Evolutionary conservation across 2,329 filamentous ascomycete genomes (phyloP).

Genomic region (Cordyceps fumosorosea): DNA sequence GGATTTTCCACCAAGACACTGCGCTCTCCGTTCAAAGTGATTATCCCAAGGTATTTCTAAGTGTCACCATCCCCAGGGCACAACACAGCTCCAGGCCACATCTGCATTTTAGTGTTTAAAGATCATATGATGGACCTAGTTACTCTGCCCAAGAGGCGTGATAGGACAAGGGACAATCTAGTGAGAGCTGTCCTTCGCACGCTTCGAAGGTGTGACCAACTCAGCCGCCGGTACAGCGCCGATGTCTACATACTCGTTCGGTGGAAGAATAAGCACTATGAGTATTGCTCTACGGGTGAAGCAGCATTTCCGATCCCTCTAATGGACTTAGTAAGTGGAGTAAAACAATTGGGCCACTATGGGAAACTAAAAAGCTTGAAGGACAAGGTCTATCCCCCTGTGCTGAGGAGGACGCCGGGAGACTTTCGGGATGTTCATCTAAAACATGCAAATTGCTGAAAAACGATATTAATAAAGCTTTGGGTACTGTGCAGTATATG

Average conservation of each 20-base stretch:
- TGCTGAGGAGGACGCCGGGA: neutral
- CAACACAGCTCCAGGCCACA: neutral
- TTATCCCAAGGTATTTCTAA: neutral
- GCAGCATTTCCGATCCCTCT: neutral
- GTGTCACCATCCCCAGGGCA: neutral
- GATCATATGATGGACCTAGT: neutral
- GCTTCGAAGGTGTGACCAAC: neutral
- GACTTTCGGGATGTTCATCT: neutral
- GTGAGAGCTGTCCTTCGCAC: conserved; percentile 3
- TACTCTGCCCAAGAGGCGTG: conserved; percentile 1
- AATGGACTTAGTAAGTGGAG: neutral
- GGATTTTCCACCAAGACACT: neutral
- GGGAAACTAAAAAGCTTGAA: neutral
- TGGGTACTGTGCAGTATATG: neutral
- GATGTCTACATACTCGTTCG: conserved; percentile 1
- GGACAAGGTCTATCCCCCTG: neutral
- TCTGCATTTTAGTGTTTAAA: neutral
- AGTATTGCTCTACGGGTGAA: neutral
- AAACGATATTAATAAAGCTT: neutral
- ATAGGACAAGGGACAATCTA: conserved; percentile 2
- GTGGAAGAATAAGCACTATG: conserved; percentile 5
- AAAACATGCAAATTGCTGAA: conserved; percentile 1
- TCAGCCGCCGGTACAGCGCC: neutral
- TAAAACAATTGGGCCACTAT: neutral
- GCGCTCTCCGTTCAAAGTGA: neutral